Base-by-base conservation (phyloP, 2,329 filamentous ascomycete species). In the Cercospora sp. region DNA sequence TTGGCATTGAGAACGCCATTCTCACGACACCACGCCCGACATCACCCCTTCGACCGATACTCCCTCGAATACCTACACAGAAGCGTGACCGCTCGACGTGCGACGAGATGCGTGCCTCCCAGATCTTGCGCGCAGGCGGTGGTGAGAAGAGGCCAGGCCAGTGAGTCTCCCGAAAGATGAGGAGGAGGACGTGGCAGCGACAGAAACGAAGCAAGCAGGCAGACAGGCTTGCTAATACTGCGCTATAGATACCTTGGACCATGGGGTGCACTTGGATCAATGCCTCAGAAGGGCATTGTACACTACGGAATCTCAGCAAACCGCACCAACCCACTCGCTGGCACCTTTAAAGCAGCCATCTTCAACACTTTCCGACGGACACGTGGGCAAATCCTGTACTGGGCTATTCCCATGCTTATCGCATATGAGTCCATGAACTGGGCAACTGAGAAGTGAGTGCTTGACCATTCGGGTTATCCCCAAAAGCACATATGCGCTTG, bases 361-460 rank as follows among this genome's bases (percentile, higher is more conserved):
- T 98, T 98, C 90, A 99, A 99, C 88, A 90, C 89, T 76, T 96
- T 91, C 87, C 90, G 95, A 82, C 89, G 95, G 78, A 91, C 91
- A 83, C 90, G 89, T 80, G 82, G 86, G 75, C 95, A 98, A 86
- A 89, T 97, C 75, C 89, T 98, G 75, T 99, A 94, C 87, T 89
- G 94, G 82, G 87, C 90, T 28, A 91, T 95, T 69, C 91, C 94
- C 45, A 83, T 97, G 75, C 77, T 95, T 72, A 81, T 86, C 74
- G 93, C 87, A 74, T 99, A 98, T 85, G 88, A 89, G 79, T 79
- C 88, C 74, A 91, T 98, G 90, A 83, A 91, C 80, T 99, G 95
- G 95, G 94, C 95, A 74, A 90, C 88, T 77, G 90, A 97, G 84
- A 89, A 89, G 95, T 98, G 87, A 76, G 89, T 83, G 9, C 32